Evolutionary conservation across 179 eudicot genomes (phyloP), one percentile per base, ranked within the genome.

Genomic region (Sideroxylon spinosum): DNA sequence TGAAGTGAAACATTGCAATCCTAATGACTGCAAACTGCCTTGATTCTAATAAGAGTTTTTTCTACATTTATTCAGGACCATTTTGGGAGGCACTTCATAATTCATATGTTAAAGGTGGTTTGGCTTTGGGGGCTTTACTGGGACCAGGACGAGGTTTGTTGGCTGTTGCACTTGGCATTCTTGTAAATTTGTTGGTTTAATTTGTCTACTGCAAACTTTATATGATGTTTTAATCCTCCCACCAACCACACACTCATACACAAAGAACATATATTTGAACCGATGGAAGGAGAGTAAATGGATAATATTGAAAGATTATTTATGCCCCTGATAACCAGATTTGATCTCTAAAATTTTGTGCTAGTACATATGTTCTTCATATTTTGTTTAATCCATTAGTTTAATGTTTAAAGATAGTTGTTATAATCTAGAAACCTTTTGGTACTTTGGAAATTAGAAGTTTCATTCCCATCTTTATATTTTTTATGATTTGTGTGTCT

Each of bases 141-240:
- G 97, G 98, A 65, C 98, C 98, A 28, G 98, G 98, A 83, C 88
- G 95, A 93, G 97, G 98, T 95, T 73, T 49, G 82, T 83, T 77
- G 52, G 28, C 16, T 14, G 10, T 8, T 10, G 16, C 56, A 44
- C 46, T 13, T 68, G 63, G 1, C 76, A 56, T 9, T 53, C 28
- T 71, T 57, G 5, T 22, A 53, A n/a, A 61, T 59, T 50, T 37
- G 11, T 29, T 61, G 22, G 75, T 75, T 53, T 46, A 14, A 67
- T 55, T 68, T 68, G 57, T 59, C 22, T 22, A 68, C 28, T 19
- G 11, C 5, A 19, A 53, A 23, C 65, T 73, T 73, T 67, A 28
- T 52, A 13, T 11, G 16, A 16, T 13, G 25, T 22, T 74, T 23
- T 57, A 57, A 5, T 74, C 52, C 23, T 25, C 61, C 63, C 26